A percentile compares a stretch with the other conserved stretches of the same genome.
These are phyloP conservation scores for Leptodontidium sp. DNA, from an alignment of 2,329 filamentous ascomycete genomes.

Conservation along the genomic window DNA sequence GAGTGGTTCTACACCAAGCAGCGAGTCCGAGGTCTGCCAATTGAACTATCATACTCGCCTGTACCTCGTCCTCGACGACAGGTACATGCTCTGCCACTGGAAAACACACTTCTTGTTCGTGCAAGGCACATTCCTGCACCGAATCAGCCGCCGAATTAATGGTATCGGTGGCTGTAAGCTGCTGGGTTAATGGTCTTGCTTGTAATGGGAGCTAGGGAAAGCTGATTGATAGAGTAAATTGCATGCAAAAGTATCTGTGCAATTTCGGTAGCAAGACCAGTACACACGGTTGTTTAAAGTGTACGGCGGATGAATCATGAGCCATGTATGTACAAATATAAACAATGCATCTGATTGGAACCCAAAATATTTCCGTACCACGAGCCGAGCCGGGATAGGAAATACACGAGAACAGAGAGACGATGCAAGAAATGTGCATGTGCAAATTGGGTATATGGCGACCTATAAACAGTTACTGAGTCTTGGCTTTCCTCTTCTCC, in stretches of 20 bases:
- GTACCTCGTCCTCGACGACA: no score
- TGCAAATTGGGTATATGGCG: conserved; percentile 40
- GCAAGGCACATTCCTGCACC: not conserved
- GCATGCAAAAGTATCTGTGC: not conserved
- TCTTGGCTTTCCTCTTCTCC: conserved; percentile 40
- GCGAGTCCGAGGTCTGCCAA: no score
- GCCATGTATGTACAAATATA: not conserved
- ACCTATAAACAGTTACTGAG: conserved; percentile 41
- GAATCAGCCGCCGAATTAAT: not conserved
- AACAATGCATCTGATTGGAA: not conserved
- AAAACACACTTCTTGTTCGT: no score
- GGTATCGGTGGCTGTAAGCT: not conserved
- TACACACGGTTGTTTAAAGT: not conserved
- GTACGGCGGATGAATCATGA: not conserved
- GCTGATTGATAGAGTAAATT: not conserved
- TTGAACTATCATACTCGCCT: no score
- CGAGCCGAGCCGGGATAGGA: not conserved
- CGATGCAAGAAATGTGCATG: not conserved
- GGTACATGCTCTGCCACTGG: no score
- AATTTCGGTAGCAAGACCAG: not conserved
- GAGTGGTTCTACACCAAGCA: no score
- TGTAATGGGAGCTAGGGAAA: not conserved
- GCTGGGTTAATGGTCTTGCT: no score
- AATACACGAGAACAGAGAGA: not conserved
- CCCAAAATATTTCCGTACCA: not conserved